Conservation (phyloP, 371 early-diverging fungal genomes). For the Zancudomyces culisetae region DNA sequence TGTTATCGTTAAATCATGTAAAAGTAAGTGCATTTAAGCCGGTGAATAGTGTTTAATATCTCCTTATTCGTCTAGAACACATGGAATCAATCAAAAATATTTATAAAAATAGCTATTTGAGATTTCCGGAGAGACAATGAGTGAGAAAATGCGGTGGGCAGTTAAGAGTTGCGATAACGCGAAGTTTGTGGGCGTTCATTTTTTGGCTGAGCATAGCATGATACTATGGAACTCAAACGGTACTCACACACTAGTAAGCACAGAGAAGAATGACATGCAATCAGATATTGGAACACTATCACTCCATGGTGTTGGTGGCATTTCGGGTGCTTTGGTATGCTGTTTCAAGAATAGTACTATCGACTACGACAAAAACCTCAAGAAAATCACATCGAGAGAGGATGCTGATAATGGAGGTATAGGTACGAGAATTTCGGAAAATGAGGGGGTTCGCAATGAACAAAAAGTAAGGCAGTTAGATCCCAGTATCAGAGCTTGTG, state of each 20-base stretch:
- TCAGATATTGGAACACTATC: background rate
- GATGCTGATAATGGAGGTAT: no score
- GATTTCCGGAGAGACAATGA: background rate
- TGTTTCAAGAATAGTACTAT: no score
- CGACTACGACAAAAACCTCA: no score
- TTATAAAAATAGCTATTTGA: slow-evolving; percentile 1
- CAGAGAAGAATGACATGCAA: background rate
- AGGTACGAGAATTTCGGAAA: background rate
- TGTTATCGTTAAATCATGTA: background rate
- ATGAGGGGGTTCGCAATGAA: background rate
- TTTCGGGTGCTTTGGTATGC: no score
- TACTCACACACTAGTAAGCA: background rate
- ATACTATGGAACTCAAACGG: slow-evolving; percentile 1
- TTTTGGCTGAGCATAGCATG: background rate
- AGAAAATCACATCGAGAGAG: no score
- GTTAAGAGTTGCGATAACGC: background rate
- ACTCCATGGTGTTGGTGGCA: no score
- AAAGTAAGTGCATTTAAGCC: background rate
- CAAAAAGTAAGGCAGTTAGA: background rate
- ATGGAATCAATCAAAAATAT: background rate
- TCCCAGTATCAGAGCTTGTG: no score
- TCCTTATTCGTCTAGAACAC: no score
- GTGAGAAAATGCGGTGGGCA: slow-evolving; percentile 1
- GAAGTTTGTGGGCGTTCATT: slow-evolving; percentile 1
- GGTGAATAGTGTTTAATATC: background rate